phyloP scores from a whole-genome alignment of 2,329 filamentous ascomycete genomes.

The Aspergillus chevalieri region DNA sequence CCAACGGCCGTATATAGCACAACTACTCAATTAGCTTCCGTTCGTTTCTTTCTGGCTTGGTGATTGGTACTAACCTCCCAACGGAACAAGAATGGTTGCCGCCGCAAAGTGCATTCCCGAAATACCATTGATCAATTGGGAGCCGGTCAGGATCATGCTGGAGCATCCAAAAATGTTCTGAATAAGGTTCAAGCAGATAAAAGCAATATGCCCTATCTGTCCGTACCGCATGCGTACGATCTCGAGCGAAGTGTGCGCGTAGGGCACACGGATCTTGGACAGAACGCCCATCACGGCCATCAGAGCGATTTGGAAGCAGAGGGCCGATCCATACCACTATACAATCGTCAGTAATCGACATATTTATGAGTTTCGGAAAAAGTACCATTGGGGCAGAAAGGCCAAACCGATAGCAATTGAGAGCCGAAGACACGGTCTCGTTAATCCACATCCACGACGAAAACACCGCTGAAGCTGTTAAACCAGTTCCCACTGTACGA shows the following conservation, averaged over 20 bases:
- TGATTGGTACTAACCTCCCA: conserved; percentile 30
- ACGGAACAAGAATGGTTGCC: conserved; percentile 41
- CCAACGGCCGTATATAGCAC: conserved; percentile 46
- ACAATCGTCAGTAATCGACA: not conserved
- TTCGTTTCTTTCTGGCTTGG: too few relatives aligned
- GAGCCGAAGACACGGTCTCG: conserved; percentile 30
- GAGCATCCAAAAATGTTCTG: conserved; percentile 43
- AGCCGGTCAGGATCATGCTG: conserved; percentile 43
- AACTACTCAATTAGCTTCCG: conserved; percentile 21
- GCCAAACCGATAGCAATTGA: conserved; percentile 30
- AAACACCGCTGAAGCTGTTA: conserved; percentile 34
- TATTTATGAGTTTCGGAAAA: not conserved
- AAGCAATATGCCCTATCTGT: conserved; percentile 35
- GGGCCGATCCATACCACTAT: conserved; percentile 34
- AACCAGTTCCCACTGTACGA: conserved; percentile 30
- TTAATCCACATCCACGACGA: conserved; percentile 38
- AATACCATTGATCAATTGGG: conserved; percentile 42
- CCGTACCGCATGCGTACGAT: conserved; percentile 47
- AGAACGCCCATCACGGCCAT: conserved; percentile 47
- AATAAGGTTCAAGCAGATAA: conserved; percentile 37
- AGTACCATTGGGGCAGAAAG: conserved; percentile 30
- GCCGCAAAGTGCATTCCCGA: conserved; percentile 46
- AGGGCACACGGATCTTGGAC: conserved; percentile 46
- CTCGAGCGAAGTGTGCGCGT: conserved; percentile 48
- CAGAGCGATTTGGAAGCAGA: conserved; percentile 45